These are phyloP conservation scores for Fonsecaea pugnacius DNA, from an alignment of 2,329 filamentous ascomycete genomes.

Conservation along the genomic window DNA sequence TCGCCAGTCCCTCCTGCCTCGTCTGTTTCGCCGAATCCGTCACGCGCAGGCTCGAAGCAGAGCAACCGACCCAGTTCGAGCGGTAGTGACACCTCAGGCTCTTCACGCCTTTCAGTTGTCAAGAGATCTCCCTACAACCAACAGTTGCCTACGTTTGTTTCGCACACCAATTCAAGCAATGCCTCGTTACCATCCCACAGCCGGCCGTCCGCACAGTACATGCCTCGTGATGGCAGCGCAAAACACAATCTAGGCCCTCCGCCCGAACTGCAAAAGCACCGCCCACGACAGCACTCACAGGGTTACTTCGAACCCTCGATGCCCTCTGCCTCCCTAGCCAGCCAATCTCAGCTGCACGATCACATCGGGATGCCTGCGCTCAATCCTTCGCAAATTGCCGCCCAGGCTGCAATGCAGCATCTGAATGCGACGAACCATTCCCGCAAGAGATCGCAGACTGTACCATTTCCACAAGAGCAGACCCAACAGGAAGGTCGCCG, in stretches of 20 bases:
- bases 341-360: slow-evolving; percentile 39
- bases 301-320: slow-evolving; percentile 70
- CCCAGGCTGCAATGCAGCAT: slow-evolving; percentile 68
- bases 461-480: slow-evolving; percentile 47
- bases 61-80: slow-evolving; percentile 48
- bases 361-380: slow-evolving; percentile 52
- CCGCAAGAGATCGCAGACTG: slow-evolving; percentile 61
- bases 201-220: slow-evolving; percentile 44
- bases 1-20: slow-evolving; percentile 35
- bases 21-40: slow-evolving; percentile 33
- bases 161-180: slow-evolving; percentile 42
- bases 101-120: slow-evolving; percentile 50
- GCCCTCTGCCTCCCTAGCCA: slow-evolving; percentile 55
- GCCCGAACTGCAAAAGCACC: slow-evolving; percentile 47
- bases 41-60: slow-evolving; percentile 35
- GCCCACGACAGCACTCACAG: slow-evolving; percentile 62
- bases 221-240: slow-evolving; percentile 46
- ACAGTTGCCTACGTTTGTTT: slow-evolving; percentile 38
- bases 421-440: slow-evolving; percentile 47
- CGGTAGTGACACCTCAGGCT: slow-evolving; percentile 53
- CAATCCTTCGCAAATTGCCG: slow-evolving; percentile 66
- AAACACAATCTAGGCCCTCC: slow-evolving; percentile 40
- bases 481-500: slow-evolving; percentile 39
- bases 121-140: slow-evolving; percentile 46
- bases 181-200: slow-evolving; percentile 43